phyloP scores from a whole-genome alignment of 176 grass and related monocot species.

The Carex pumila region DNA sequence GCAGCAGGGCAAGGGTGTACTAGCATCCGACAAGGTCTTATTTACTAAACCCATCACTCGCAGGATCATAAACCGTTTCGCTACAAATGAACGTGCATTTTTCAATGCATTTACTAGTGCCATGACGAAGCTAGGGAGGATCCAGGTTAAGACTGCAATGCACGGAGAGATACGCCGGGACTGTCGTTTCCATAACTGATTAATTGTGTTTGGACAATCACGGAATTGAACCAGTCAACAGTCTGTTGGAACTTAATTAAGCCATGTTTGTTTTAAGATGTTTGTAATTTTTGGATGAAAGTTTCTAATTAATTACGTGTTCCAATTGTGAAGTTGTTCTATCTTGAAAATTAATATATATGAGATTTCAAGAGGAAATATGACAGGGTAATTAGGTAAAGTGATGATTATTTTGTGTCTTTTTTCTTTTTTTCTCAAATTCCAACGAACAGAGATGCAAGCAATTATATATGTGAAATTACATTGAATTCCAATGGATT shows the following conservation, averaged over 20 bases:
- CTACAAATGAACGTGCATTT: constrained; percentile 35
- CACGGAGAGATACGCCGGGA: constrained; percentile 58
- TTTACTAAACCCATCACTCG: constrained; percentile 43
- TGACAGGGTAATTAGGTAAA: not conserved
- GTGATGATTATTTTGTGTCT: not conserved
- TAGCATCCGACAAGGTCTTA: constrained; percentile 49
- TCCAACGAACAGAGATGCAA: not conserved
- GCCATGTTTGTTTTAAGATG: not conserved
- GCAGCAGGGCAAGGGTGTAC: constrained; percentile 27
- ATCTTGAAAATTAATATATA: not conserved
- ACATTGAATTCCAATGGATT: not conserved
- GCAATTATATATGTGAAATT: not conserved
- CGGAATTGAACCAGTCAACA: not conserved
- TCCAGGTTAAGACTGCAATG: constrained; percentile 52
- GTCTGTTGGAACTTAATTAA: not conserved
- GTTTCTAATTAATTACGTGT: not conserved
- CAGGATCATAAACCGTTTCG: constrained; percentile 32
- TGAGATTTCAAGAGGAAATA: not conserved
- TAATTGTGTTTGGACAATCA: not conserved
- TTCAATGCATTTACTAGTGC: constrained; percentile 33
- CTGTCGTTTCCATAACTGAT: constrained; percentile 38
- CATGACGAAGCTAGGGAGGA: constrained; percentile 41
- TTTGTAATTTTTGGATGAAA: not conserved
- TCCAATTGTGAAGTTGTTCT: not conserved
- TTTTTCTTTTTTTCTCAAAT: not conserved